These are phyloP conservation scores for Crucibulum laeve DNA, from an alignment of 768 basidiomycete genomes.

Conservation along the genomic window DNA sequence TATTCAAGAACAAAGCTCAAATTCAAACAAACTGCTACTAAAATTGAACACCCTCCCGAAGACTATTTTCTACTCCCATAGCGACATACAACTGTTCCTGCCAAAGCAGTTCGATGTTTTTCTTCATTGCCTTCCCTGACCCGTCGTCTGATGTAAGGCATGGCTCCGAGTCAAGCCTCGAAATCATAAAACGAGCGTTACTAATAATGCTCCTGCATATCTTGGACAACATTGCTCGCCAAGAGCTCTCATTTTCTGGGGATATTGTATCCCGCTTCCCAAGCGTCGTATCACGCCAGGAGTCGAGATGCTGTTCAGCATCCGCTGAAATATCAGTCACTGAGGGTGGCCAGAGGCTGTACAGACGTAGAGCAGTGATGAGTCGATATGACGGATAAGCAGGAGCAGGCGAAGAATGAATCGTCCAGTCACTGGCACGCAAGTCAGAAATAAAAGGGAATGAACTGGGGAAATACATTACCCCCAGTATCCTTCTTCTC, in stretches of 20 bases:
- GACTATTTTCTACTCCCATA: constrained; percentile 36
- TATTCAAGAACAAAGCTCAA: no score
- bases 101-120: constrained; percentile 48
- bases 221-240: constrained; percentile 31
- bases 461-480: constrained; percentile 25
- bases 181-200: constrained; percentile 5
- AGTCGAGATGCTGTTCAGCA: constrained; percentile 25
- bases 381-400: constrained; percentile 81
- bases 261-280: constrained; percentile 43
- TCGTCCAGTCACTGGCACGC: constrained; percentile 67
- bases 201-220: constrained; percentile 29
- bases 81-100: constrained; percentile 55
- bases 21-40: constrained; percentile 13
- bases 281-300: constrained; percentile 53
- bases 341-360: constrained; percentile 38
- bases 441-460: constrained; percentile 1
- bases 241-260: constrained; percentile 42
- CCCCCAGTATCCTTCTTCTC: constrained; percentile 81
- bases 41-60: constrained; percentile 45
- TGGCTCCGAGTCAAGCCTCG: neutral
- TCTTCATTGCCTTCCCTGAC: constrained; percentile 9
- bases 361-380: constrained; percentile 65
- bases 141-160: neutral
- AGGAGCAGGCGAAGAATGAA: constrained; percentile 56
- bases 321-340: constrained; percentile 13